Base-by-base conservation (phyloP, 176 grass and related monocot genomes). In the Lolium perenne region DNA sequence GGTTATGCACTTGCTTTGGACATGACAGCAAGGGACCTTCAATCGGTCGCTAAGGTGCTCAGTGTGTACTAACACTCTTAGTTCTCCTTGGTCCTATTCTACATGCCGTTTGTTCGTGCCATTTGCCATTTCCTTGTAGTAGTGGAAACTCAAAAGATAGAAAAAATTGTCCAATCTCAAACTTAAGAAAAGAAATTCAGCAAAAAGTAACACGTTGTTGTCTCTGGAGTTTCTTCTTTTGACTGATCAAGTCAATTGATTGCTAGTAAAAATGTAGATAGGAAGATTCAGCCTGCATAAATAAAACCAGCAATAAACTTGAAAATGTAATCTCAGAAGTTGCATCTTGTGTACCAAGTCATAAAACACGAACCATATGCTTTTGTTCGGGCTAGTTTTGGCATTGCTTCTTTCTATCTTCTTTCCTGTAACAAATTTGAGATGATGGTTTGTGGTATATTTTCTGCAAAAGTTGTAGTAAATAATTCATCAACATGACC, bases 11-110 rank as follows among this genome's bases (percentile, higher is more conserved):
- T 98, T 82, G 97, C 93, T 80, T 91, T 95, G 92, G 97, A 98
- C 84, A 98, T 98, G 96, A 98, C 96, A 72, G 96, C 96, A 82
- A 92, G 94, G 83, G 97, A 98, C 71, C 94, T 95, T 85, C 97
- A 98, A 61, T 87, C 88, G 61, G 54, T 20, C 21, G 93, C 92
- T 86, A 98, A 94, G 91, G 96, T 95, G 61, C 32, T 43, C 81
- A 22, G 96, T 95, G 61, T 41, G 43, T 71, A 22, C 71, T 59
- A 64, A 57, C 23, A 41, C 45, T 20, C 17, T 12, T 64, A 68
- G 76, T 83, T 67, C 40, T 22, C 38, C 38, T 71, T 70, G 16
- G 38, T 63, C n/a, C 71, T 58, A 11, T 79, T 55, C 25, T 47
- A 65, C 4, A 41, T 29, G 38, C n/a, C 12, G 38, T 82, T 79